phyloP scores from a whole-genome alignment of 192 early-diverging fungal genomes.

The Coemansia reversa region DNA sequence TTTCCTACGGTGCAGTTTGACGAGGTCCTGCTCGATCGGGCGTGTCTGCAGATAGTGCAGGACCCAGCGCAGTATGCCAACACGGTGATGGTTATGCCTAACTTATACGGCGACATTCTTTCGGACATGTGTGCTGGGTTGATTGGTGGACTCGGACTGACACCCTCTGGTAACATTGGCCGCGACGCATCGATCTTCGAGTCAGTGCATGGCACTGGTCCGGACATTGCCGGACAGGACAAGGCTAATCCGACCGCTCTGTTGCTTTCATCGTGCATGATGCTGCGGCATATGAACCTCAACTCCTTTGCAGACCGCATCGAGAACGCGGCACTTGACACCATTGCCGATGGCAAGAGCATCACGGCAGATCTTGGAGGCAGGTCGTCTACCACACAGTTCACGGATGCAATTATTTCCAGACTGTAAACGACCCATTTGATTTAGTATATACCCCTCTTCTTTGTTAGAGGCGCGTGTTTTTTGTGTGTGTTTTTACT shows the following conservation, averaged over 20 bases:
- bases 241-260: constrained; percentile 95
- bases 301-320: constrained; percentile 77
- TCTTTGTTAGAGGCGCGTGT: background rate
- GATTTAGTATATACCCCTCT: background rate
- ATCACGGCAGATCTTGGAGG: constrained; percentile 94
- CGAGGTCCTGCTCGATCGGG: constrained; percentile 90
- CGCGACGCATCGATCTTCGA: constrained; percentile 98
- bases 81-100: constrained; percentile 99
- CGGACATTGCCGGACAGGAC: constrained; percentile 97
- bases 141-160: constrained; percentile 97
- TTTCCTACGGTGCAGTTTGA: constrained; percentile 92
- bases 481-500: background rate
- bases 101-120: constrained; percentile 99
- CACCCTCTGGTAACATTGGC: constrained; percentile 98
- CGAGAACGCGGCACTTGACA: constrained; percentile 87
- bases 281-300: constrained; percentile 96
- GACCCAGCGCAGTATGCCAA: constrained; percentile 85
- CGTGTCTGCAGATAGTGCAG: constrained; percentile 93
- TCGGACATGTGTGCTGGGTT: constrained; percentile 97
- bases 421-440: constrained; percentile 40
- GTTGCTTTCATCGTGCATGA: constrained; percentile 93
- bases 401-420: constrained; percentile 83
- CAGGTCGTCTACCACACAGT: constrained; percentile 73
- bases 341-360: constrained; percentile 88
- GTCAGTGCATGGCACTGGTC: constrained; percentile 91